Evolutionary conservation across 768 basidiomycete genomes (phyloP).

Genomic region (Lactarius trivialis): DNA sequence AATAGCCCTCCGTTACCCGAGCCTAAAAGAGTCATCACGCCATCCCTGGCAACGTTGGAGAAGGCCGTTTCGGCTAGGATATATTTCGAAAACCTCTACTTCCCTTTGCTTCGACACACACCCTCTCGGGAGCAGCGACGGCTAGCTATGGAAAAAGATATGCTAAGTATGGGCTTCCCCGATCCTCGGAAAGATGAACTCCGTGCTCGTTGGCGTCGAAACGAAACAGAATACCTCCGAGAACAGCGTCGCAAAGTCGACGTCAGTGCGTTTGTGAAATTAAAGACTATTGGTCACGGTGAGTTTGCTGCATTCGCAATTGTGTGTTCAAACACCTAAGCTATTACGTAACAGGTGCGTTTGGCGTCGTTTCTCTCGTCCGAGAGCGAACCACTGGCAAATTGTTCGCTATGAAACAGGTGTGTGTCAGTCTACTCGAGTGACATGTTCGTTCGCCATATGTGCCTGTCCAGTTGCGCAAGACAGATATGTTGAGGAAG

Average conservation of each 20-base stretch:
- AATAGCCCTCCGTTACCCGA: conserved; percentile 28
- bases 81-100: conserved; percentile 91
- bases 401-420: conserved; percentile 96
- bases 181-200: conserved; percentile 66
- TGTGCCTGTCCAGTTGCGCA: conserved; percentile 52
- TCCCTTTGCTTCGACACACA: conserved; percentile 75
- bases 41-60: conserved; percentile 87
- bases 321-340: conserved; percentile 10
- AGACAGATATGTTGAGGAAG: conserved; percentile 90
- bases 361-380: conserved; percentile 93
- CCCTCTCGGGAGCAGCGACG: conserved; percentile 82
- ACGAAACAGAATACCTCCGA: conserved; percentile 87
- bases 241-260: conserved; percentile 79
- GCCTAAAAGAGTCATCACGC: conserved; percentile 58
- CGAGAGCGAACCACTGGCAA: conserved; percentile 71
- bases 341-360: conserved; percentile 58
- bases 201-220: conserved; percentile 71
- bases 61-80: conserved; percentile 89
- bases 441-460: conserved; percentile 18
- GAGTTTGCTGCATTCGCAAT: conserved; percentile 23
- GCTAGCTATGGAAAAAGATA: conserved; percentile 82
- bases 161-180: conserved; percentile 63
- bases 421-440: conserved; percentile 29
- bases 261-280: conserved; percentile 75
- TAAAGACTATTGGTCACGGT: conserved; percentile 96